Evolutionary conservation across 2,329 filamentous ascomycete genomes (phyloP).

Genomic region (Venturiaceae sp.): DNA sequence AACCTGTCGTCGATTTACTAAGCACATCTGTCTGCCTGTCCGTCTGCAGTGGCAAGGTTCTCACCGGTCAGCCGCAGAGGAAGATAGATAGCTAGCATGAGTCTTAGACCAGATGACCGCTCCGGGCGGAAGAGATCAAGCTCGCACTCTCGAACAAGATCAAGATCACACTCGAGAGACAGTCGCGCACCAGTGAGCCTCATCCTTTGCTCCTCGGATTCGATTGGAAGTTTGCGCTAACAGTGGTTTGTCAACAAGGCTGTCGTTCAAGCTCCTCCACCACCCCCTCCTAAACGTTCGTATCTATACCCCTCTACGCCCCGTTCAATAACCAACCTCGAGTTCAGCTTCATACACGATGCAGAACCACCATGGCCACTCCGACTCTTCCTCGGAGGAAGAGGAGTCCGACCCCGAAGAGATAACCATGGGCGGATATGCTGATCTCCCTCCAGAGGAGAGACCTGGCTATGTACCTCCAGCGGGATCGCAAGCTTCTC

Average conservation of each 20-base stretch:
- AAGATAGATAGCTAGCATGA: too few relatives aligned
- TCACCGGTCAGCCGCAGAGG: not conserved
- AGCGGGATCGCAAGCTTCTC: not conserved
- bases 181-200: not conserved
- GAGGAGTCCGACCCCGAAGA: not conserved
- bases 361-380: not conserved
- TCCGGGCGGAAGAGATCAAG: not conserved
- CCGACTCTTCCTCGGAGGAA: not conserved
- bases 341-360: not conserved
- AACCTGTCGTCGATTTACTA: not conserved
- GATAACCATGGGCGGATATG: conserved; percentile 8
- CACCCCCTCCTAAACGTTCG: not conserved
- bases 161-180: conserved; percentile 3
- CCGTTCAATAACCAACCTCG: not conserved
- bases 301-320: not conserved
- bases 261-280: not conserved
- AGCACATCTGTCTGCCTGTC: not conserved
- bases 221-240: not conserved
- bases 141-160: not conserved
- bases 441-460: conserved; percentile 12
- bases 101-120: not conserved
- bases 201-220: not conserved
- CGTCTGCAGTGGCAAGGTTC: not conserved
- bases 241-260: not conserved
- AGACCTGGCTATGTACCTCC: conserved; percentile 11